Base-by-base conservation (phyloP, 106 monocot species). In the Cymbidium sinense region DNA sequence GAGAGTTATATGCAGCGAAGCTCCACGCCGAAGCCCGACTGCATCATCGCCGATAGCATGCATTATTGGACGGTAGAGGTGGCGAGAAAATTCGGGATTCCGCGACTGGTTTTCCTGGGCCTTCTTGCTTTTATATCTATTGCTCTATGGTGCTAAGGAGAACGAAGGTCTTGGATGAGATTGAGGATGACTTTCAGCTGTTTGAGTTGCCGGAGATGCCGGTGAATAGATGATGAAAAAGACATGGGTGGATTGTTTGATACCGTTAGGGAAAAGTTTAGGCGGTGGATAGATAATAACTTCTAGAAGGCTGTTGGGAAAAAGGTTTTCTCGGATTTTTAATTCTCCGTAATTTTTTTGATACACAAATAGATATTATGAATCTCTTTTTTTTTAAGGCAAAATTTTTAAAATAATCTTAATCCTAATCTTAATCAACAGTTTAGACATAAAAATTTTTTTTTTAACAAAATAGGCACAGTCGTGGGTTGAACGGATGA, bases 61-160 rank as follows among this genome's bases (percentile, higher is more conserved):
- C 69, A 47, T 34, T 37, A 43, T 1, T 88, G 88, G 88, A 81
- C 85, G 4, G 12, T 2, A 17, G 72, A 75, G 6, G 58, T 87
- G 10, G 80, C 88, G 2, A 41, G 50, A 1, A 43, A 81, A 7
- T 78, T 93, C 27, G 61, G 70, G 9, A 77, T 91, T 29, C 89
- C 86, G 2, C 77, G 91, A 54, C 54, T 88, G 7, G 55, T 85
- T 19, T 91, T 75, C 77, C 81, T 76, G 84, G 84, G 5, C 31
- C 71, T 5, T 81, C 75, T 19, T 83, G 83, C 73, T 91, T 91
- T 82, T 70, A 43, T 61, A 41, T 79, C 2, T 37, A 82, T 17
- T 74, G 77, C 29, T 17, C 4, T 34, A 47, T 70, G 19, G 67
- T n/a, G 4, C 31, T 15, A 31, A 28, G 31, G 31, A 67, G 13